Evolutionary conservation across 1,139 yeast species (phyloP).

Genomic region (Kodamaea fungicola): DNA sequence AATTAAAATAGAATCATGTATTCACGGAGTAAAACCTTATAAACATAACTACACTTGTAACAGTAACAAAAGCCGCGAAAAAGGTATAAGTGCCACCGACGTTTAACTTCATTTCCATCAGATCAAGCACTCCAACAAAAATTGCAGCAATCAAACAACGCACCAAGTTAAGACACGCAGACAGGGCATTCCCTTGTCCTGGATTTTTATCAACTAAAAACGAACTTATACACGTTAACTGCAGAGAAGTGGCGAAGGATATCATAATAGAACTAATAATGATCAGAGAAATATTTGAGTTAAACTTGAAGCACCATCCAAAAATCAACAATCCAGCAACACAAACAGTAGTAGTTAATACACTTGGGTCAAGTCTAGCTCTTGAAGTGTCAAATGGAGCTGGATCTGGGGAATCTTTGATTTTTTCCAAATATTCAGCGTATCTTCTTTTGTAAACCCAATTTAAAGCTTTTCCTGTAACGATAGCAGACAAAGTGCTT

Average conservation of each 20-base stretch:
- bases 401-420: no score
- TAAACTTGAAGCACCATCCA: constrained; percentile 39
- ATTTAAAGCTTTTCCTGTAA: constrained; percentile 27
- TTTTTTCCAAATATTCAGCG: neutral
- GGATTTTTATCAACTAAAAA: constrained; percentile 38
- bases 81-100: constrained; percentile 38
- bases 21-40: constrained; percentile 4
- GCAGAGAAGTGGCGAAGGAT: constrained; percentile 25
- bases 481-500: constrained; percentile 27
- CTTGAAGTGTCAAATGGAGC: constrained; percentile 25
- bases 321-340: constrained; percentile 29
- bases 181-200: constrained; percentile 28
- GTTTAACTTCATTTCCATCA: constrained; percentile 24
- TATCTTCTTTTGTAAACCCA: constrained; percentile 19
- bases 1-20: no score
- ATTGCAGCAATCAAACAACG: constrained; percentile 37
- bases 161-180: constrained; percentile 35
- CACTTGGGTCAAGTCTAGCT: constrained; percentile 25
- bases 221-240: constrained; percentile 30
- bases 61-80: constrained; percentile 26
- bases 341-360: constrained; percentile 22
- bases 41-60: neutral
- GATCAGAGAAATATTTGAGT: constrained; percentile 24
- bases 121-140: constrained; percentile 30
- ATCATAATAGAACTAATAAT: constrained; percentile 29